Evolutionary conservation across 2,329 filamentous ascomycete species (phyloP), one percentile per base, ranked within the genome.

Genomic region (Malbranchea zuffiana): DNA sequence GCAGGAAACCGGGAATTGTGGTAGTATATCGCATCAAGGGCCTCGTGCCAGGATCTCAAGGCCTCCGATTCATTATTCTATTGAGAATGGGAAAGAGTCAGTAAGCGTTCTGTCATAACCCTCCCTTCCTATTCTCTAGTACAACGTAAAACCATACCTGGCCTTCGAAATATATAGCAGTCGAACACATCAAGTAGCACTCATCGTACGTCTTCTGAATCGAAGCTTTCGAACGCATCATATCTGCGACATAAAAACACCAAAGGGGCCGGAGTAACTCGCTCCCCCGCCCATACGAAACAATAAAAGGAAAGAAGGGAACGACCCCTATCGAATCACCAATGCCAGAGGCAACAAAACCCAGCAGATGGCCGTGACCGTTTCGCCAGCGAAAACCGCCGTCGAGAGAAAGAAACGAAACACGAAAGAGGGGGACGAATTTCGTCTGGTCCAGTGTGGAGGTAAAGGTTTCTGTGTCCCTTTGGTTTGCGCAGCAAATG

Each of bases 141-240:
- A 28, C 26, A 26, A 37, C 5, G n/a, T 28, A 31, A 24, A 15
- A 55, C n/a, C 57, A 19, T 63, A 92, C 86, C 75, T 92, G 81
- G 57, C 80, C 77, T 65, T 98, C 90, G 60, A 94, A 95, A 64
- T 94, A 95, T 36, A 94, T 83, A 25, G 88, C 88, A 1, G 87
- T 96, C 10, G 87, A 95, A 63, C 87, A 95, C 55, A 81, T 86
- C 50, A 95, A 66, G 63, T 94, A 95, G 61, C 82, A 87, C 61
- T 96, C 86, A 66, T 96, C 88, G 65, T 96, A 96, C 39, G 86
- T 93, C 72, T 94, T 95, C 66, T 96, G 88, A 60, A 95, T 76
- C 44, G 78, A 77, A 44, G 69, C 67, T 55, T 76, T 77, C 58
- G 59, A 59, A 55, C 63, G 63, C 59, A 67, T 72, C 65, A 69